Percentiles rank a stretch among this genome's conserved stretches.
Conservation (phyloP, 768 basidiomycete species). For the Termitomyces sp. region DNA sequence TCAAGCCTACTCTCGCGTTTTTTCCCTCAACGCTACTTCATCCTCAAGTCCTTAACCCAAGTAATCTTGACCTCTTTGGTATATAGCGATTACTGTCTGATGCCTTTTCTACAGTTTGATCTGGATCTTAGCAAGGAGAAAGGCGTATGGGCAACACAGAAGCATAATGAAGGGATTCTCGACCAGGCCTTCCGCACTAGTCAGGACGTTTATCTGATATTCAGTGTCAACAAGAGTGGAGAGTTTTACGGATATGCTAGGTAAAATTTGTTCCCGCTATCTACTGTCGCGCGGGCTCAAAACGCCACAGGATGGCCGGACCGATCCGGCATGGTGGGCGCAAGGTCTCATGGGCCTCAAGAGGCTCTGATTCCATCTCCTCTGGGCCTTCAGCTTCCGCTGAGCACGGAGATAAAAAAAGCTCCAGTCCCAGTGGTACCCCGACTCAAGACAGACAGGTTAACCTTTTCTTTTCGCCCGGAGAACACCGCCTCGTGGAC, state of each 20-base stretch:
- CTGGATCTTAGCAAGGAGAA: slow-evolving; percentile 75
- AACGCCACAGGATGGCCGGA: slow-evolving; percentile 59
- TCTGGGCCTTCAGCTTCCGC: slow-evolving; percentile 24
- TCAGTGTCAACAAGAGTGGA: slow-evolving; percentile 90
- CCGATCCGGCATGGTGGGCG: slow-evolving; percentile 51
- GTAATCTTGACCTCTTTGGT: slow-evolving; percentile 34
- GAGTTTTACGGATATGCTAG: slow-evolving; percentile 93
- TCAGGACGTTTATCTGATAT: slow-evolving; percentile 83
- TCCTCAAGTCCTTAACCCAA: slow-evolving; percentile 83
- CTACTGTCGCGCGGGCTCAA: neutral
- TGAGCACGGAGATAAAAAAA: slow-evolving; percentile 14
- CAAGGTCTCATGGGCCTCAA: slow-evolving; percentile 55
- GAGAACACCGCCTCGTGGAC: slow-evolving; percentile 35
- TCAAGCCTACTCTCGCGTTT: slow-evolving; percentile 73
- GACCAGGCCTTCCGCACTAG: slow-evolving; percentile 94
- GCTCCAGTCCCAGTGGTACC: neutral
- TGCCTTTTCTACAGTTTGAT: slow-evolving; percentile 48
- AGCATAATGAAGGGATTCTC: slow-evolving; percentile 86
- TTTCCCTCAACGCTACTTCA: slow-evolving; percentile 90
- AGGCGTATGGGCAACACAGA: slow-evolving; percentile 90
- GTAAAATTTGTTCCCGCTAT: slow-evolving; percentile 33
- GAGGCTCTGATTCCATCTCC: slow-evolving; percentile 28
- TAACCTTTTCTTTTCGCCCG: slow-evolving; percentile 30
- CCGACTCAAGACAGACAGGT: neutral
- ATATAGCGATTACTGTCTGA: neutral